Evolutionary conservation across 768 basidiomycete genomes (phyloP).

Genomic region (Hygrocybe coccinea): DNA sequence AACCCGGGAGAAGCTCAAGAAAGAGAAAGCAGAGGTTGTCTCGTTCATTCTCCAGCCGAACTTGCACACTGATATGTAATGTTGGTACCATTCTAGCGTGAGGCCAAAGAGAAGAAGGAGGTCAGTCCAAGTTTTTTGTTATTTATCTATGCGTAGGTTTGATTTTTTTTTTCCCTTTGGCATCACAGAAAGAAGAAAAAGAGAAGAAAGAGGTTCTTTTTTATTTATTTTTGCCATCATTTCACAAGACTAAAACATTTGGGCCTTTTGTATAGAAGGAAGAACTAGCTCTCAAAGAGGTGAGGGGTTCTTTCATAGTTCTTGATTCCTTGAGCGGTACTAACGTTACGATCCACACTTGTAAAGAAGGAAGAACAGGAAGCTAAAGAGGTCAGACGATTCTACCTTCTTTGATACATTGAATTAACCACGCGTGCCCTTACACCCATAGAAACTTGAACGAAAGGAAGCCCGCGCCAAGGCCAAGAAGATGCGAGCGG

Average conservation of each 20-base stretch:
- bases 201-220: conserved; percentile 18
- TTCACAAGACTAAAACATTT: not conserved
- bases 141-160: conserved; percentile 3
- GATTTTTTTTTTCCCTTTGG: not conserved
- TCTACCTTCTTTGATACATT: not conserved
- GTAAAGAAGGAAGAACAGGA: conserved; percentile 45
- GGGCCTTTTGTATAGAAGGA: conserved; percentile 35
- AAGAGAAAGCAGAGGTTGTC: conserved; percentile 60
- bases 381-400: conserved; percentile 48
- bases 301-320: conserved; percentile 22
- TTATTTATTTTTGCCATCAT: not conserved
- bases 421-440: conserved; percentile 9
- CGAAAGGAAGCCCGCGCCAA: conserved; percentile 53
- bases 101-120: conserved; percentile 72
- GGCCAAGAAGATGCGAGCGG: conserved; percentile 43
- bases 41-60: conserved; percentile 4
- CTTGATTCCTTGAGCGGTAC: no score
- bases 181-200: conserved; percentile 9
- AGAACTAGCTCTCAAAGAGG: conserved; percentile 51
- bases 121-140: conserved; percentile 28
- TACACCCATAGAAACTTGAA: conserved; percentile 43
- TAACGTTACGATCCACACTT: conserved; percentile 15
- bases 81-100: conserved; percentile 46
- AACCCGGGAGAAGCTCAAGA: conserved; percentile 79
- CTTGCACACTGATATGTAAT: conserved; percentile 12